These are phyloP conservation scores for Plasmodium inui DNA, from an alignment of 169 alveolate genomes.

Conservation along the genomic window DNA sequence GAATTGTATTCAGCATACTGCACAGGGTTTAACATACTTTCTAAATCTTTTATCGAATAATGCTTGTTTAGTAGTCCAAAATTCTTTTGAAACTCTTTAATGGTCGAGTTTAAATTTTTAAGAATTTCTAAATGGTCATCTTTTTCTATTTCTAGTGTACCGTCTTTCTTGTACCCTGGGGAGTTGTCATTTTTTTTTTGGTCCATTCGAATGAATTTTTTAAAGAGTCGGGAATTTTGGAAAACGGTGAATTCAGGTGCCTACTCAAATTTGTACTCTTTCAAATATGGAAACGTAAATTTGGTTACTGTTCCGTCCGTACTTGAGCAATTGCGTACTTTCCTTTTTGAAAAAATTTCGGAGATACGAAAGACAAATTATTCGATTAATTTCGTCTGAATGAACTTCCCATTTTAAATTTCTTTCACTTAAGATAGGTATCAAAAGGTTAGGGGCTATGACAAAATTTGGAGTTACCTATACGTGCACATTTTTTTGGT, in stretches of 20 bases:
- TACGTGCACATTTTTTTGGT: background rate
- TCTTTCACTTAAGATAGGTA: background rate
- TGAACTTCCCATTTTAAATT: background rate
- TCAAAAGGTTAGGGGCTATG: background rate
- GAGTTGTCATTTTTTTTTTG: conserved; percentile 8
- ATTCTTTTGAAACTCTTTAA: conserved; percentile 63
- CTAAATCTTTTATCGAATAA: conserved; percentile 57
- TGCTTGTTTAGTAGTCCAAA: conserved; percentile 36
- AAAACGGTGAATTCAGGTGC: background rate
- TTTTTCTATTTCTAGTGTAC: conserved; percentile 8
- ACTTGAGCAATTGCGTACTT: background rate
- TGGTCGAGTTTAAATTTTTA: conserved; percentile 20
- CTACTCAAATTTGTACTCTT: background rate
- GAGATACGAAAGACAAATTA: background rate
- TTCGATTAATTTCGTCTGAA: background rate
- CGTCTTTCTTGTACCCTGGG: background rate
- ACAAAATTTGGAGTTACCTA: background rate
- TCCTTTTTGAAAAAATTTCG: background rate
- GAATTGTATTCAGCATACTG: conserved; percentile 73
- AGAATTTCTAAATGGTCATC: conserved; percentile 27
- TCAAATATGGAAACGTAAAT: background rate
- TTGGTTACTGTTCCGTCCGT: background rate
- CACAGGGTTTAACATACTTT: conserved; percentile 48
- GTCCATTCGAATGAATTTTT: conserved; percentile 32
- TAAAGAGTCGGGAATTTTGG: background rate